These are phyloP conservation scores for Plectosphaerella plurivora DNA, from an alignment of 2,329 filamentous ascomycete species.

Conservation along the genomic window DNA sequence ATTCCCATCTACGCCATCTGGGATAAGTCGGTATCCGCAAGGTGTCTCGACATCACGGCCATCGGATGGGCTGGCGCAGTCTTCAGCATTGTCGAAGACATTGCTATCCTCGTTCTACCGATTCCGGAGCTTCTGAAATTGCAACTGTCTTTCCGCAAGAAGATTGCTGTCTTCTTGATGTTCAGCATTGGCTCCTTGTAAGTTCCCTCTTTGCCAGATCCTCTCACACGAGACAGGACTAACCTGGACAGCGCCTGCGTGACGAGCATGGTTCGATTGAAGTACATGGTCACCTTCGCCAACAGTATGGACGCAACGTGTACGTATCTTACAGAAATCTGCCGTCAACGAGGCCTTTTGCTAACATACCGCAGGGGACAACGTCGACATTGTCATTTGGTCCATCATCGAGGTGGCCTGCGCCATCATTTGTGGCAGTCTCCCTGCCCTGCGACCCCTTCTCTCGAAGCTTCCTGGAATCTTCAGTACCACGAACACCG, in stretches of 20 bases:
- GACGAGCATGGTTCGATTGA: slow-evolving; percentile 11
- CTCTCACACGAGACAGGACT: not conserved
- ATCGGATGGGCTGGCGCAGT: slow-evolving; percentile 7
- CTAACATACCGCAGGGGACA: slow-evolving; percentile 13
- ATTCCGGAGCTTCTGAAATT: slow-evolving; percentile 11
- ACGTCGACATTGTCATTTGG: slow-evolving; percentile 24
- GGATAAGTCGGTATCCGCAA: slow-evolving; percentile 5
- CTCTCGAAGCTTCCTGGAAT: not conserved
- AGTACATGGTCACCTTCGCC: slow-evolving; percentile 9
- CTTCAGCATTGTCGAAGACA: slow-evolving; percentile 11
- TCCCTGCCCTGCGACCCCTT: slow-evolving; percentile 31
- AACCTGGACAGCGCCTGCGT: slow-evolving; percentile 8
- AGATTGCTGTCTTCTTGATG: slow-evolving; percentile 7
- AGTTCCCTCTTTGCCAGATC: not conserved
- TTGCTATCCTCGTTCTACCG: slow-evolving; percentile 10
- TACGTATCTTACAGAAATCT: not conserved
- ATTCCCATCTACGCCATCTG: slow-evolving; percentile 11
- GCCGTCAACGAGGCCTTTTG: not conserved
- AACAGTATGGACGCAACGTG: slow-evolving; percentile 7
- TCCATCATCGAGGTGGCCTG: slow-evolving; percentile 22
- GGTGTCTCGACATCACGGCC: slow-evolving; percentile 5
- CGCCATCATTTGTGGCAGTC: slow-evolving; percentile 37
- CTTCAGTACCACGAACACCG: not conserved
- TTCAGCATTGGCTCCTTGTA: slow-evolving; percentile 12
- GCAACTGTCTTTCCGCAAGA: slow-evolving; percentile 5